Evolutionary conservation across 495 filamentous ascomycete genomes (phyloP).

Genomic region (Staphylotrichum longicolle): DNA sequence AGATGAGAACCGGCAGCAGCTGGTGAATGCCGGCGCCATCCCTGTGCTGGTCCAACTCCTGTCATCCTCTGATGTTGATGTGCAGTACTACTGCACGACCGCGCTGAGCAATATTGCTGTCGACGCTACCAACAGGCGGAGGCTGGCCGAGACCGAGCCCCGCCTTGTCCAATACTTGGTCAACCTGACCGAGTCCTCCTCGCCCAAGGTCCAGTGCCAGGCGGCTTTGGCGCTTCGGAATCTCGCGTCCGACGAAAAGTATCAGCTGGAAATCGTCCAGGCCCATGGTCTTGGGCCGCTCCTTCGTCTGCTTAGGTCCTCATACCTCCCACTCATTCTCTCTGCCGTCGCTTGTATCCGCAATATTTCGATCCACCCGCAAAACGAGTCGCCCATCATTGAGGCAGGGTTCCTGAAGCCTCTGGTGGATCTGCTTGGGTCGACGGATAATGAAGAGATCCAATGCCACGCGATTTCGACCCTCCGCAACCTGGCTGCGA

Average conservation of each 20-base stretch:
- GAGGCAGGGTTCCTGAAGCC: conserved; percentile 94
- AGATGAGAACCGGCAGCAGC: conserved; percentile 97
- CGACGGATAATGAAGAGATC: conserved; percentile 97
- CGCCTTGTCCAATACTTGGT: conserved; percentile 90
- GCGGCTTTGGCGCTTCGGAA: conserved; percentile 92
- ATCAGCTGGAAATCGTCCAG: conserved; percentile 94
- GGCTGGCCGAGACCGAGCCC: conserved; percentile 82
- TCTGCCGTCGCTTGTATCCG: conserved; percentile 97
- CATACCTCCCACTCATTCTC: conserved; percentile 91
- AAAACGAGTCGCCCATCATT: conserved; percentile 98
- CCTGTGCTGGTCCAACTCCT: conserved; percentile 93
- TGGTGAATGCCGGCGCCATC: conserved; percentile 94
- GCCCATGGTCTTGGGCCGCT: conserved; percentile 80
- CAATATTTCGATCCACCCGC: conserved; percentile 98
- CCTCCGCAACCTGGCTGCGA: conserved; percentile 90
- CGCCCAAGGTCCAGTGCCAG: conserved; percentile 97
- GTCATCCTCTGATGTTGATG: conserved; percentile 88
- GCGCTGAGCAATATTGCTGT: conserved; percentile 98
- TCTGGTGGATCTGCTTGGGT: conserved; percentile 87
- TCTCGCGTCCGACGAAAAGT: conserved; percentile 95
- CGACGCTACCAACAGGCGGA: conserved; percentile 84
- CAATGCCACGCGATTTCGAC: conserved; percentile 99
- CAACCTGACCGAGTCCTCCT: conserved; percentile 93
- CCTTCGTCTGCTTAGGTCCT: conserved; percentile 85
- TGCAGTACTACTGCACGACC: conserved; percentile 99